A percentile compares a stretch with the other conserved stretches of the same genome.
These are phyloP conservation scores for Botrytis medusae DNA, from an alignment of 2,329 filamentous ascomycete genomes.

Conservation along the genomic window DNA sequence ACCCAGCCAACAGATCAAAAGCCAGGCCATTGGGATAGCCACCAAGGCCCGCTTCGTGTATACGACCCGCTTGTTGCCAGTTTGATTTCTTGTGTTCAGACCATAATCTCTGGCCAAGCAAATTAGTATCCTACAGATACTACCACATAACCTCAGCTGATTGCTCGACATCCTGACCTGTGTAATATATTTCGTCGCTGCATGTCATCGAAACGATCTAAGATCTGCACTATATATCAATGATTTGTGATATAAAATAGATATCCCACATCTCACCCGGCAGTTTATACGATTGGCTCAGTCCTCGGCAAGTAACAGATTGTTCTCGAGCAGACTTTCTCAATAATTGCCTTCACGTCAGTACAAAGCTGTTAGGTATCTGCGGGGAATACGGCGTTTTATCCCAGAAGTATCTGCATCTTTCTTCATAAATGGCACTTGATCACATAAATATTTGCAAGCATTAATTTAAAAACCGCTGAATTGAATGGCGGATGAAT, in stretches of 20 bases:
- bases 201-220: neutral
- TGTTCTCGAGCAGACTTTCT: neutral
- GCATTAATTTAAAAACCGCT: neutral
- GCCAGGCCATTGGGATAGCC: slow-evolving; percentile 9
- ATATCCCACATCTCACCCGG: neutral
- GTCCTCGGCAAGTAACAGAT: neutral
- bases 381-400: neutral
- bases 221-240: neutral
- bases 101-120: neutral
- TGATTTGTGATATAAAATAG: neutral
- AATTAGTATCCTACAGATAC: neutral
- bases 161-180: neutral
- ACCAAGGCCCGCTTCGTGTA: neutral
- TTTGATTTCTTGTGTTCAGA: neutral
- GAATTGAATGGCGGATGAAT: slow-evolving; percentile 1
- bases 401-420: neutral
- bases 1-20: neutral
- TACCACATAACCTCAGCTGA: neutral
- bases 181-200: neutral
- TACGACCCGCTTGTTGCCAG: neutral
- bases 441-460: neutral
- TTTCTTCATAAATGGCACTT: neutral
- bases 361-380: neutral
- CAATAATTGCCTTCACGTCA: neutral
- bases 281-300: neutral